Evolutionary conservation across 116 monocot species (phyloP), one percentile per base, ranked within the genome.

Genomic region (Zostera marina): DNA sequence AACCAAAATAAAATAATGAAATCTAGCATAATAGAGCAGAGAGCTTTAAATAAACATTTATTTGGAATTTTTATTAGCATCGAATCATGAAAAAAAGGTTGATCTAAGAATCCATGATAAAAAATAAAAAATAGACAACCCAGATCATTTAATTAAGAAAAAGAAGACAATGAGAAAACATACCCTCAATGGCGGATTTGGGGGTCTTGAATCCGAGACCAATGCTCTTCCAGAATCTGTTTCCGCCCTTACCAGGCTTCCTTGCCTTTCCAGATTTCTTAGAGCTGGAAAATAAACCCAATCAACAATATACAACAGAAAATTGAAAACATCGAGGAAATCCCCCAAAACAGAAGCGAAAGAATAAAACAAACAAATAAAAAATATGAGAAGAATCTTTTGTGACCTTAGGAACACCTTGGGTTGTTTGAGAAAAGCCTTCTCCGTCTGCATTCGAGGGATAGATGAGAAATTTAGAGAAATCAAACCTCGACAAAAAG

Each of bases 171-270:
- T n/a, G n/a, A n/a, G n/a, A 15, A 42, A 42, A 15, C 44, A 44
- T 17, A 63, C 70, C 70, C 42, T 70, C 55, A 15, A 70, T 63
- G 40, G 71, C 64, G 15, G 64, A 49, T 32, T 42, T 64, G 8
- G 71, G 59, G 5, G 64, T 59, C 71, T 71, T 71, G 64, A 71
- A 71, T 9, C 64, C 63, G 15, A 71, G 58, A 1, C 71, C 71
- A 58, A 64, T 71, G 52, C 59, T 71, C 58, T 71, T 71, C 71
- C 71, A 71, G 52, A 47, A 71, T 3, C 71, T 58, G 44, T 64
- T 71, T 14, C 71, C 71, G 25, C 71, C 71, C 59, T 71, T 71
- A 9, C 71, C 71, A 5, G 71, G 64, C 64, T 64, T 64, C 58
- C 59, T 70, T 40, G 63, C 63, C 48, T 70, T 70, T 10, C 63